Evolutionary conservation across 2,329 filamentous ascomycete species (phyloP).

Genomic region (Hypoxylon sp.): DNA sequence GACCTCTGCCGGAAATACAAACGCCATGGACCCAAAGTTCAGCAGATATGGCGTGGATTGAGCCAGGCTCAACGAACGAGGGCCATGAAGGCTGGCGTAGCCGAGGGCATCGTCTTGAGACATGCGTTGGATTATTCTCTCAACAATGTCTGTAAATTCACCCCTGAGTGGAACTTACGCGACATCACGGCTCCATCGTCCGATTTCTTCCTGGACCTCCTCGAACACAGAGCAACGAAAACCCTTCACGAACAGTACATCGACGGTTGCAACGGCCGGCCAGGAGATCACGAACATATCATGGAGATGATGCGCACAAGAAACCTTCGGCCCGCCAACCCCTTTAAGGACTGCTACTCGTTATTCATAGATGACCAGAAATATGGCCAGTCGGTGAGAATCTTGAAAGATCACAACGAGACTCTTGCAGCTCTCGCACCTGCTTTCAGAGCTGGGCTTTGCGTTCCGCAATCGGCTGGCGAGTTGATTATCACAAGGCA

Average conservation of each 20-base stretch:
- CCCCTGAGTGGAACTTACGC: conserved; percentile 5
- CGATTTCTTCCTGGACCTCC: background rate
- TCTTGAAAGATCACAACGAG: background rate
- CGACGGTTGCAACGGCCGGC: background rate
- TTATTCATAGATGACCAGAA: no score
- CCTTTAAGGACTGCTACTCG: background rate
- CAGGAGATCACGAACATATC: background rate
- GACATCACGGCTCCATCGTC: conserved; percentile 1
- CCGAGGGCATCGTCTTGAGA: background rate
- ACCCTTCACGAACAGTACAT: conserved; percentile 1
- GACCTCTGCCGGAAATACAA: background rate
- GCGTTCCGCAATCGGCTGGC: background rate
- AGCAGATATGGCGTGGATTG: conserved; percentile 5
- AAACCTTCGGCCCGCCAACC: background rate
- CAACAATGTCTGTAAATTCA: background rate
- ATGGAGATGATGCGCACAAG: background rate
- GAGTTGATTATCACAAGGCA: background rate
- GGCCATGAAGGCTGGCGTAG: conserved; percentile 2
- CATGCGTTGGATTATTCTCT: background rate
- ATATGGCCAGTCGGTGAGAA: background rate
- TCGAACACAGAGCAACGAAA: conserved; percentile 1
- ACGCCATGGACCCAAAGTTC: background rate
- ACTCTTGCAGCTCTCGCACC: background rate
- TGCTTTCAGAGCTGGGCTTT: background rate
- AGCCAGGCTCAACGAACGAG: background rate